Conservation (phyloP, 176 grass and related monocot species). For the Aegilops speltoides region DNA sequence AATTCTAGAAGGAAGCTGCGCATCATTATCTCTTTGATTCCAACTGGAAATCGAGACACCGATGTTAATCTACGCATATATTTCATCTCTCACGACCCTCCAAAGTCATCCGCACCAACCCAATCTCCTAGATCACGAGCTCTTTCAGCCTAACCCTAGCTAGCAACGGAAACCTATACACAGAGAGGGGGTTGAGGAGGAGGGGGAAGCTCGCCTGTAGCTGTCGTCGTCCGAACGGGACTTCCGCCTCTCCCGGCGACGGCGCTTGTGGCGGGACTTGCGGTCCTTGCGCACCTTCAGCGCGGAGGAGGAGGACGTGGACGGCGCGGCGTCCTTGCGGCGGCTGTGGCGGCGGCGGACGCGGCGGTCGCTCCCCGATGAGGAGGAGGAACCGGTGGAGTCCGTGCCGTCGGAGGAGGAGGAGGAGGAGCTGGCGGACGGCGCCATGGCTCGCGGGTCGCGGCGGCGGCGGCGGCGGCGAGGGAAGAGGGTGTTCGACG, state of each 20-base stretch:
- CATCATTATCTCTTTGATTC: background rate
- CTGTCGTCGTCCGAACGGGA: conserved; percentile 38
- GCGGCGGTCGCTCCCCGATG: conserved; percentile 35
- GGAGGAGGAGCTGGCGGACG: conserved; percentile 27
- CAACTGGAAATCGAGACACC: background rate
- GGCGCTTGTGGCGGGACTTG: conserved; percentile 45
- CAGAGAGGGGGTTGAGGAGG: background rate
- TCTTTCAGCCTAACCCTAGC: conserved; percentile 32
- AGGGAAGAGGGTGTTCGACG: background rate
- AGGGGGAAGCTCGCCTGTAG: conserved; percentile 24
- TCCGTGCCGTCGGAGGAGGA: background rate
- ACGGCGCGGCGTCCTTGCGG: conserved; percentile 27
- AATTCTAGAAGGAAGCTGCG: background rate
- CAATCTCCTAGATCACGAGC: background rate
- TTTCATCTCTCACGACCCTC: background rate
- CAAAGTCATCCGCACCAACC: background rate
- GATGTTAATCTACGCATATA: background rate
- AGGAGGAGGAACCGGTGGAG: conserved; percentile 1
- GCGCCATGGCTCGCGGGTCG: conserved; percentile 41
- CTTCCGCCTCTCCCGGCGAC: conserved; percentile 27
- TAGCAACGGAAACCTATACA: background rate
- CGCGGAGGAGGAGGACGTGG: conserved; percentile 26
- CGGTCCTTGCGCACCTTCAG: conserved; percentile 66
- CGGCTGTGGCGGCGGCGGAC: conserved; percentile 37
- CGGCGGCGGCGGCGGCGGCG: background rate